Evolutionary conservation across 345 rosid genomes (phyloP).

Genomic region (Citrus australasica): DNA sequence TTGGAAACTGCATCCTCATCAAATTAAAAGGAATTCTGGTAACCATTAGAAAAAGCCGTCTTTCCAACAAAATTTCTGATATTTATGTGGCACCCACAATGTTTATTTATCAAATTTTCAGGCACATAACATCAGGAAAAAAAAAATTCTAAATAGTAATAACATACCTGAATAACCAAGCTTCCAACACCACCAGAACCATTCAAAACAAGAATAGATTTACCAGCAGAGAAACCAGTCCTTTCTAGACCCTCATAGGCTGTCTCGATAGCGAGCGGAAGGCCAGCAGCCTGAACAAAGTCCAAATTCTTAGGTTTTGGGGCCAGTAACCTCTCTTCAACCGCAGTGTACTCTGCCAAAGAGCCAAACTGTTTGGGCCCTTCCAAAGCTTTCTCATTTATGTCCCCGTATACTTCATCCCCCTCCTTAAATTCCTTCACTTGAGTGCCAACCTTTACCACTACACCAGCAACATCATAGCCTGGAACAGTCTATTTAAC

Average conservation of each 20-base stretch:
- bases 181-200: slow-evolving; percentile 99
- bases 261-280: slow-evolving; percentile 83
- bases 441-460: slow-evolving; percentile 68
- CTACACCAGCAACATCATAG: slow-evolving; percentile 88
- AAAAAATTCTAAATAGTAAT: not conserved
- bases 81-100: not conserved
- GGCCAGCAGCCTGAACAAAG: slow-evolving; percentile 82
- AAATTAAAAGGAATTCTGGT: not conserved
- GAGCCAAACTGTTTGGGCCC: slow-evolving; percentile 92
- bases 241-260: slow-evolving; percentile 83
- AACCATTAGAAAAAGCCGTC: not conserved
- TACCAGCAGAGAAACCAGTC: slow-evolving; percentile 74
- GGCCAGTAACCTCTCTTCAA: slow-evolving; percentile 85
- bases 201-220: slow-evolving; percentile 79
- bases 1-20: not conserved
- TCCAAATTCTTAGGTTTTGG: slow-evolving; percentile 75
- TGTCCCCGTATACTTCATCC: slow-evolving; percentile 86
- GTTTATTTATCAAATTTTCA: not conserved
- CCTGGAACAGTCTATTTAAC: slow-evolving; percentile 81
- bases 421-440: slow-evolving; percentile 80
- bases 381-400: slow-evolving; percentile 89
- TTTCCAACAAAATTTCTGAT: not conserved
- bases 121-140: not conserved
- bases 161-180: slow-evolving; percentile 78
- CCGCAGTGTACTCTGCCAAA: slow-evolving; percentile 77